Evolutionary conservation across 2,329 filamentous ascomycete species (phyloP).

Genomic region (Fusarium aywerte): DNA sequence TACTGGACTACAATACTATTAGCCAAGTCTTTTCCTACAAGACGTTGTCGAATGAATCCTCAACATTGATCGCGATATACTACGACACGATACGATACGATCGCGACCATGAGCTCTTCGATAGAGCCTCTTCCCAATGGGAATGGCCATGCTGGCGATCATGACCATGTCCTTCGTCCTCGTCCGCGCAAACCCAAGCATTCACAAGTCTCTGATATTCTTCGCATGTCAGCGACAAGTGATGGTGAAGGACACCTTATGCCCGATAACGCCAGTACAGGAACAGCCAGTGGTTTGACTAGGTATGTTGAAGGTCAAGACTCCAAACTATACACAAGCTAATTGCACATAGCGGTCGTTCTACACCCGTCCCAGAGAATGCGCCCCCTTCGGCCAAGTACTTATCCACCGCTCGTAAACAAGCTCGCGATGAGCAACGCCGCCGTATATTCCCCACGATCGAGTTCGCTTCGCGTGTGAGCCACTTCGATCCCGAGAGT

Average conservation of each 20-base stretch:
- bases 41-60: slow-evolving; percentile 13
- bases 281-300: slow-evolving; percentile 55
- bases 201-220: slow-evolving; percentile 58
- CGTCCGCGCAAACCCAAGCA: slow-evolving; percentile 63
- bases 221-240: slow-evolving; percentile 50
- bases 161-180: slow-evolving; percentile 60
- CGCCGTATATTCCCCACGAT: slow-evolving; percentile 92
- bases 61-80: slow-evolving; percentile 15
- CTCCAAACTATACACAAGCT: slow-evolving; percentile 4
- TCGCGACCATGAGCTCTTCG: slow-evolving; percentile 45
- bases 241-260: slow-evolving; percentile 51
- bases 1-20: background rate
- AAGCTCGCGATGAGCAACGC: slow-evolving; percentile 82
- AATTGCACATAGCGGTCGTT: slow-evolving; percentile 71
- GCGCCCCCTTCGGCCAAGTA: slow-evolving; percentile 92
- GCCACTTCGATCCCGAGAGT: slow-evolving; percentile 92
- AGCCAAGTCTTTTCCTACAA: slow-evolving; percentile 1
- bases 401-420: slow-evolving; percentile 84
- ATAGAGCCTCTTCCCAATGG: slow-evolving; percentile 46
- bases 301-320: slow-evolving; percentile 53
- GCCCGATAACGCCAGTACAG: slow-evolving; percentile 48
- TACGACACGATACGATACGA: slow-evolving; percentile 1
- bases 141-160: slow-evolving; percentile 42
- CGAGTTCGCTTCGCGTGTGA: slow-evolving; percentile 89
- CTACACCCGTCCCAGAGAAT: slow-evolving; percentile 86